Conservation (phyloP, 1,139 yeast genomes). For the Hemisphaericaspora subhashii region DNA sequence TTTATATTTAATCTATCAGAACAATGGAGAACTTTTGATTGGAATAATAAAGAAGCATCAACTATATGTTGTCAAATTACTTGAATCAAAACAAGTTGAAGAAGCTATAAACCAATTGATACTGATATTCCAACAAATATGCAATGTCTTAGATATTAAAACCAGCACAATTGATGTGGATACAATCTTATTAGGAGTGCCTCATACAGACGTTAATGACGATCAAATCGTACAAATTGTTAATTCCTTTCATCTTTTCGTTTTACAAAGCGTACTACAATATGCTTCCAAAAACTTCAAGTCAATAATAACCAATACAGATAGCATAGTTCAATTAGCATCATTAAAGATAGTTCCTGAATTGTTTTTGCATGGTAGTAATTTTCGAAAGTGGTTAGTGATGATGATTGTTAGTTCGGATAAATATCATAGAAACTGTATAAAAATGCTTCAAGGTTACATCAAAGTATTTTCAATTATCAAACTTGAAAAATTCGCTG, state of each 20-base stretch:
- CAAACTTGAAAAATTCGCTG: constrained; percentile 5
- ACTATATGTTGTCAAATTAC: constrained; percentile 27
- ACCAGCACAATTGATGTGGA: constrained; percentile 11
- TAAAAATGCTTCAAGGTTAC: constrained; percentile 28
- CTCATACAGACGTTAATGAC: constrained; percentile 8
- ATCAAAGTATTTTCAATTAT: constrained; percentile 19
- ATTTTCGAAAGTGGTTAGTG: constrained; percentile 27
- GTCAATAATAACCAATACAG: constrained; percentile 12
- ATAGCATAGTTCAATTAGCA: constrained; percentile 12
- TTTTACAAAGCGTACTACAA: constrained; percentile 32
- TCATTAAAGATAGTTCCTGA: constrained; percentile 17
- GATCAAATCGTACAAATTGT: constrained; percentile 21
- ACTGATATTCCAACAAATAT: constrained; percentile 7
- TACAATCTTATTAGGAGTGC: constrained; percentile 12
- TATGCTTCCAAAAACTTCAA: constrained; percentile 22
- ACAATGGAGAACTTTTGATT: constrained; percentile 10
- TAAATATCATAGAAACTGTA: constrained; percentile 19
- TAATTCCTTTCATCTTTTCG: constrained; percentile 33
- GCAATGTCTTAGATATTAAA: neutral
- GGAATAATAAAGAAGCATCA: constrained; percentile 28
- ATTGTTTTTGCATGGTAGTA: constrained; percentile 22
- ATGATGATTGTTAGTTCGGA: constrained; percentile 7
- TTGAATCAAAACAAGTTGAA: constrained; percentile 23
- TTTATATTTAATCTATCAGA: constrained; percentile 9
- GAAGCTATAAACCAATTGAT: constrained; percentile 17